A percentile compares a stretch with the other conserved stretches of the same genome.
phyloP scores from a whole-genome alignment of 495 filamentous ascomycete genomes.

The Penicillium pancosmium region DNA sequence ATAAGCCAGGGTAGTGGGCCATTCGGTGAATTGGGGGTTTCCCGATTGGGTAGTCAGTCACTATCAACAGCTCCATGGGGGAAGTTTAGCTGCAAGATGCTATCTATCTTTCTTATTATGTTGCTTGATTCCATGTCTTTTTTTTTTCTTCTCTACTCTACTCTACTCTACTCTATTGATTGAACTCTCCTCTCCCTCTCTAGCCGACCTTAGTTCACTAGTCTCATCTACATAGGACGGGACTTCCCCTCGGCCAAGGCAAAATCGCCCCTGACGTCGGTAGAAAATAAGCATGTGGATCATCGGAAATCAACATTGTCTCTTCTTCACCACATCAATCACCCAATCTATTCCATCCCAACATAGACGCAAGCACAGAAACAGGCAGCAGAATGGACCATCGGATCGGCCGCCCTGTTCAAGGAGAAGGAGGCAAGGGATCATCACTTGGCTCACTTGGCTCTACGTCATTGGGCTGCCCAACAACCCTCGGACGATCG shows the following conservation, averaged over 20 bases:
- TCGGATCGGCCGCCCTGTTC: not conserved
- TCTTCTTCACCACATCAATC: not conserved
- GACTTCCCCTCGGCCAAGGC: too few species aligned
- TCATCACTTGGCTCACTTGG: not conserved
- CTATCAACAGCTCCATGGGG: not conserved
- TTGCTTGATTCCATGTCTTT: too few species aligned
- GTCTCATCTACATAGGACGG: too few species aligned
- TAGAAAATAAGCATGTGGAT: not conserved
- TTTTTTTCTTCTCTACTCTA: not conserved
- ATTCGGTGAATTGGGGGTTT: not conserved
- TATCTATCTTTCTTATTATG: too few species aligned
- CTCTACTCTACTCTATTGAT: not conserved
- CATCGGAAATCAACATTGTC: not conserved
- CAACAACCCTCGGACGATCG: not conserved
- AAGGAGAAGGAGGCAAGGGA: not conserved
- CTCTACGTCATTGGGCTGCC: slow-evolving; percentile 4
- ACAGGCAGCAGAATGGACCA: not conserved
- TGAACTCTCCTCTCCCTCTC: too few species aligned
- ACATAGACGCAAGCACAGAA: not conserved
- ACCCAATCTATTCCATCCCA: not conserved
- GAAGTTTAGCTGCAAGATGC: too few species aligned
- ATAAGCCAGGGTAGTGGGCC: too few species aligned
- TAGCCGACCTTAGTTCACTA: too few species aligned
- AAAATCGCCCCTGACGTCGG: not conserved
- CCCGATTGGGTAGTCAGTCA: not conserved